Percentiles rank a stretch among this genome's conserved stretches.
Conservation (phyloP, 176 grass and related monocot genomes). For the Triticum dicoccoides region DNA sequence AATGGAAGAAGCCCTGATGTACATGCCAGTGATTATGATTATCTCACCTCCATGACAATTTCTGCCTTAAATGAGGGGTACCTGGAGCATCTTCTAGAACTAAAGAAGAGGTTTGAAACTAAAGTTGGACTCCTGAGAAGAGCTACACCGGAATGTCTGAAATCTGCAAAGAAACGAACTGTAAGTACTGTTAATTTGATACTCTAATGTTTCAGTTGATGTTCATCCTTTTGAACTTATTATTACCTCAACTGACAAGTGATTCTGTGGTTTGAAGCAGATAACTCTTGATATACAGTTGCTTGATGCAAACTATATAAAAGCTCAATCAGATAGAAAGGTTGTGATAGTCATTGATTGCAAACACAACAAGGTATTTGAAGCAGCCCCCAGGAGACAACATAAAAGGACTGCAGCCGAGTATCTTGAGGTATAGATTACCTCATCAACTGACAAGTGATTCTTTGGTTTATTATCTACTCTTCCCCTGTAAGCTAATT, state of each 20-base stretch:
- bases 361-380: background rate
- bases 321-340: background rate
- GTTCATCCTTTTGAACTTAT: too few species aligned
- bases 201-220: too few species aligned
- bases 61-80: background rate
- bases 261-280: too few species aligned
- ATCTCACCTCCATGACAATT: background rate
- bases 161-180: background rate
- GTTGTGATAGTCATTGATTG: background rate
- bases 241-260: too few species aligned
- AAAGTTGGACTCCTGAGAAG: background rate
- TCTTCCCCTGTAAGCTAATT: background rate
- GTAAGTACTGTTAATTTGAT: background rate
- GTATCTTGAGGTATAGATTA: background rate
- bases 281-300: background rate
- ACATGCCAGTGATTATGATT: background rate
- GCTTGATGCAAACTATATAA: background rate
- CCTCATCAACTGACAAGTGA: background rate
- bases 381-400: background rate
- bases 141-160: background rate
- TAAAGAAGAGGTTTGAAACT: background rate
- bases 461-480: background rate
- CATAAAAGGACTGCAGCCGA: background rate
- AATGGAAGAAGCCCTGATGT: background rate
- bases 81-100: background rate